A percentile compares a stretch with the other conserved stretches of the same genome.
These are phyloP conservation scores for Lupinus albus DNA, from an alignment of 306 rosid species.

Conservation along the genomic window DNA sequence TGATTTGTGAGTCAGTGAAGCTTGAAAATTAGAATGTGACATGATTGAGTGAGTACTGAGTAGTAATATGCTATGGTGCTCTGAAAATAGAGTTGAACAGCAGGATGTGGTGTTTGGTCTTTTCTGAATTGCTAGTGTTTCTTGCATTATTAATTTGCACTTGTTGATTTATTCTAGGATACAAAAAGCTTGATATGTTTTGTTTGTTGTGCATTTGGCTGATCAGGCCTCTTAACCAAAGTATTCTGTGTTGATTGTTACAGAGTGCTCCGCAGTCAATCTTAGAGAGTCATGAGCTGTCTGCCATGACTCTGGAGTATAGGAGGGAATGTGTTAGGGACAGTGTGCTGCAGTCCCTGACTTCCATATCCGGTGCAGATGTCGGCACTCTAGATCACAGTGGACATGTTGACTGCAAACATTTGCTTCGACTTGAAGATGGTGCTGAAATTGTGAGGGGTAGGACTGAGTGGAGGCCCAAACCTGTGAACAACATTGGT, in stretches of 20 bases:
- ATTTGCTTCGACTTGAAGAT: constrained; percentile 83
- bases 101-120: neutral
- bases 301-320: constrained; percentile 80
- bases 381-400: constrained; percentile 56
- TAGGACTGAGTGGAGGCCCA: constrained; percentile 93
- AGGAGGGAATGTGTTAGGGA: constrained; percentile 98
- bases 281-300: constrained; percentile 91
- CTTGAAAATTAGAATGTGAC: no score
- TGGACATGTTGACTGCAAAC: constrained; percentile 79
- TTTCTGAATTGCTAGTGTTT: constrained; percentile 23
- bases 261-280: constrained; percentile 96
- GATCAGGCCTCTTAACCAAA: constrained; percentile 16
- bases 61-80: neutral
- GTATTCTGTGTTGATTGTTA: constrained; percentile 35
- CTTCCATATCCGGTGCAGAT: constrained; percentile 62
- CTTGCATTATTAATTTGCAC: neutral
- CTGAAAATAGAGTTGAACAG: neutral
- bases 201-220: constrained; percentile 11
- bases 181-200: constrained; percentile 1
- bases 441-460: constrained; percentile 90
- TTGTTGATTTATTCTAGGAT: constrained; percentile 24
- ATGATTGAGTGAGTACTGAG: neutral
- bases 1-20: constrained; percentile 1
- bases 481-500: constrained; percentile 56
- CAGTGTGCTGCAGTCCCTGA: constrained; percentile 86